phyloP scores from a whole-genome alignment of 2,329 filamentous ascomycete genomes.

The Emmonsia crescens region DNA sequence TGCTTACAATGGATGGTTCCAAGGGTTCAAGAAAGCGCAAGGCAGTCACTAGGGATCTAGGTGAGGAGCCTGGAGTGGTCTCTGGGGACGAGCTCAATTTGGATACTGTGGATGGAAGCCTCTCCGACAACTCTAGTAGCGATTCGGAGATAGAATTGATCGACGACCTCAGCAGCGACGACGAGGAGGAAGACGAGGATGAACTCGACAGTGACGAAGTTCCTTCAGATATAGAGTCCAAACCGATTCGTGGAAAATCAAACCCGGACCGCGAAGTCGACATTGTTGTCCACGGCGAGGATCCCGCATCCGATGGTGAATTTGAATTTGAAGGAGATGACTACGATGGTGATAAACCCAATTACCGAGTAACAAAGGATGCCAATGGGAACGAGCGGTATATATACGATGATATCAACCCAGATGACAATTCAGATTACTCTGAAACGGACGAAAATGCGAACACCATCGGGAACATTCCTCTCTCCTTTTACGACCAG shows the following conservation, averaged over 20 bases:
- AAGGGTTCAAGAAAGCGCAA: constrained; percentile 53
- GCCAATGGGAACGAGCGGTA: constrained; percentile 87
- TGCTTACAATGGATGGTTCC: constrained; percentile 22
- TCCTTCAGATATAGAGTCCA: constrained; percentile 34
- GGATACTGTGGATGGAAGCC: constrained; percentile 32
- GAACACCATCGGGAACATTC: constrained; percentile 95
- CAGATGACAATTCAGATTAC: constrained; percentile 92
- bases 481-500: constrained; percentile 87
- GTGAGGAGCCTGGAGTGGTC: constrained; percentile 39
- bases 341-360: constrained; percentile 29
- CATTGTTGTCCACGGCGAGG: constrained; percentile 15
- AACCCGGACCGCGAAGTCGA: constrained; percentile 15
- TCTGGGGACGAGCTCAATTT: constrained; percentile 51
- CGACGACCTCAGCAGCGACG: constrained; percentile 42
- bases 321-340: constrained; percentile 29
- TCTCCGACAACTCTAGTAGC: constrained; percentile 33
- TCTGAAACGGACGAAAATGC: constrained; percentile 65
- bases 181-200: constrained; percentile 40
- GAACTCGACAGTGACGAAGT: constrained; percentile 41
- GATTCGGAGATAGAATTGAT: constrained; percentile 43
- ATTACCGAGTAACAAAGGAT: constrained; percentile 58
- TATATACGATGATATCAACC: constrained; percentile 86
- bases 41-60: constrained; percentile 45
- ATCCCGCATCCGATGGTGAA: constrained; percentile 21
- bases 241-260: constrained; percentile 31